Conservation (phyloP, 805 yeast genomes). For the Schizosaccharomyces japonicus region DNA sequence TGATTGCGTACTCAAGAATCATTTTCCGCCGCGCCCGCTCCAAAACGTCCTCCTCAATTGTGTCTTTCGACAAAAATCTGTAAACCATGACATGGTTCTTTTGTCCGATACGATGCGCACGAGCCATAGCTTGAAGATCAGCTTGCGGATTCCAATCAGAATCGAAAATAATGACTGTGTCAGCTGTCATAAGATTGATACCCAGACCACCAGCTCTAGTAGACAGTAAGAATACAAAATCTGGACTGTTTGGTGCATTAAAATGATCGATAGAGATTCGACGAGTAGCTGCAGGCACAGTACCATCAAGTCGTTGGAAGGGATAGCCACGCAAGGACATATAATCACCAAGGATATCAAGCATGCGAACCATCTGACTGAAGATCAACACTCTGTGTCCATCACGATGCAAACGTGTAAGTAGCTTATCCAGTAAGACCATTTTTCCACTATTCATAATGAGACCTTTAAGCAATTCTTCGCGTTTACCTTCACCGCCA, state of each 20-base stretch:
- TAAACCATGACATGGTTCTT: constrained; percentile 94
- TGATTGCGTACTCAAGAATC: constrained; percentile 94
- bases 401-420: constrained; percentile 65
- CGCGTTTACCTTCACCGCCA: constrained; percentile 32
- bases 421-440: constrained; percentile 78
- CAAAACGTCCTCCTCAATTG: constrained; percentile 89
- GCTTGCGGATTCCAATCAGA: constrained; percentile 99
- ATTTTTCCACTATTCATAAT: constrained; percentile 98
- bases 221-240: constrained; percentile 68
- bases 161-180: constrained; percentile 90
- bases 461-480: constrained; percentile 63
- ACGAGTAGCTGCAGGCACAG: constrained; percentile 81
- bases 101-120: constrained; percentile 98
- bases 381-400: constrained; percentile 91
- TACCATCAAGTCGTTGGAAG: constrained; percentile 90
- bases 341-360: constrained; percentile 87
- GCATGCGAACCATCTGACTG: constrained; percentile 94
- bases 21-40: constrained; percentile 94
- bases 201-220: constrained; percentile 99
- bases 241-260: constrained; percentile 80
- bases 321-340: constrained; percentile 63
- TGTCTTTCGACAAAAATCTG: constrained; percentile 86
- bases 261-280: constrained; percentile 88
- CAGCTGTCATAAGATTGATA: constrained; percentile 96
- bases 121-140: constrained; percentile 96